Evolutionary conservation across 1,139 yeast genomes (phyloP), one percentile per base, ranked within the genome.

Genomic region (Trichomonascaceae sp.): DNA sequence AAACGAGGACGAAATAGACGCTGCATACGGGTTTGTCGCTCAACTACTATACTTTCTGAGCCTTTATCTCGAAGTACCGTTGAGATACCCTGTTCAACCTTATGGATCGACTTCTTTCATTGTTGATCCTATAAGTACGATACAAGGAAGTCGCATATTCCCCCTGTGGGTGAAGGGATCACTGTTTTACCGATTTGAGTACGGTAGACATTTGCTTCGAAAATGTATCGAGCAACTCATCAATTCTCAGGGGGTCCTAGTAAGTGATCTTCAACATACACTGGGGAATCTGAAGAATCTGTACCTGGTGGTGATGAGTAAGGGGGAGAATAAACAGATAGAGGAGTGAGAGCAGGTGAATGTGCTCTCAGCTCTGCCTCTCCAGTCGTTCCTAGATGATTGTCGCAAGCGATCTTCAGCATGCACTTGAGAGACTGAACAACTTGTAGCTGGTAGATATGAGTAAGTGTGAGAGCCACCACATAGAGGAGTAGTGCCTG

Each of bases 121-220:
- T 30, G 63, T 72, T 47, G 85, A 81, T 62, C 78, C 79, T 2
- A 74, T 80, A 15, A 74, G 80, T 36, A 67, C 70, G 20, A 72
- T 76, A 30, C 74, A 70, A 55, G 80, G 75, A 48, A 69, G 78
- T 10, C 70, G 73, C 10, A 61, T 67, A 41, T 71, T 71, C 60
- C 84, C 84, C 1, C 62, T 81, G 48, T 80, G 81, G 74, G 70
- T 76, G 30, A 73, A 76, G 13, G 78, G 78, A 3, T 74, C 77
- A 19, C 70, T 75, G 22, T 73, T 72, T 51, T 73, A 78, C 61
- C 67, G 83, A 27, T 79, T 81, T 55, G 81, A 81, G 58, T 81
- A 79, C 61, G 85, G 77, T 0, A 69, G 79, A 8, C 71, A 74
- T 50, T 65, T 81, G 36, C 64, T 81, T 45, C 73, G 75, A 57